These are phyloP conservation scores for Phytophthora macrochlamydospora DNA, from an alignment of 352 stramenopile genomes.

Conservation along the genomic window DNA sequence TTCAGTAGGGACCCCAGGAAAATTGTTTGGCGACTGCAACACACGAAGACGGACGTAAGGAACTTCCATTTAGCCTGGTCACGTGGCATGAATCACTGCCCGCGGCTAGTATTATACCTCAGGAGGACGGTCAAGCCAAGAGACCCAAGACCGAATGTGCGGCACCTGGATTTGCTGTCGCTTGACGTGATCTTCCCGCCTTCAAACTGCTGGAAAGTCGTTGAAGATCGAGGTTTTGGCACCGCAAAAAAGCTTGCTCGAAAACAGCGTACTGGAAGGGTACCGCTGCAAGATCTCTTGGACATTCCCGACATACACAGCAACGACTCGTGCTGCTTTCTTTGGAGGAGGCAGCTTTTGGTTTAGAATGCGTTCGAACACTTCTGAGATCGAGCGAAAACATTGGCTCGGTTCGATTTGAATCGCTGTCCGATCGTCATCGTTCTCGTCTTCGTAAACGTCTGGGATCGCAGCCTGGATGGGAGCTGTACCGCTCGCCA, in stretches of 20 bases:
- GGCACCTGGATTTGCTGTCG: neutral
- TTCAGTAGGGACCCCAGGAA: no score
- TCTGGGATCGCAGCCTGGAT: slow-evolving; percentile 28
- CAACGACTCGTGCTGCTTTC: neutral
- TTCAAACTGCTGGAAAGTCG: neutral
- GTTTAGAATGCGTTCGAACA: neutral
- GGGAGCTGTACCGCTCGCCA: slow-evolving; percentile 5
- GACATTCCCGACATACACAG: neutral
- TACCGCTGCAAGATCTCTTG: neutral
- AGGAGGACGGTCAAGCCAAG: neutral
- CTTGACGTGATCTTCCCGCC: neutral
- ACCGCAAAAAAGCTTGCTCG: neutral
- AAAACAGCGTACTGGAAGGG: neutral
- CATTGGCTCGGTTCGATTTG: no score
- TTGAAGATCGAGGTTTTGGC: neutral
- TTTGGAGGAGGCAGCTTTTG: neutral
- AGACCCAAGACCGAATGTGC: no score
- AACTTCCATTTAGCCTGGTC: no score
- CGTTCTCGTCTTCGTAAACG: slow-evolving; percentile 16
- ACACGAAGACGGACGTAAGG: no score
- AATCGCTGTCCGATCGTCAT: neutral
- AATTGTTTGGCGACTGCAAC: no score
- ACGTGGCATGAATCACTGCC: no score
- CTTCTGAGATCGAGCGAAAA: no score
- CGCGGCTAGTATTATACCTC: no score